Conservation (phyloP, 345 rosid genomes). For the Bretschneidera sinensis region DNA sequence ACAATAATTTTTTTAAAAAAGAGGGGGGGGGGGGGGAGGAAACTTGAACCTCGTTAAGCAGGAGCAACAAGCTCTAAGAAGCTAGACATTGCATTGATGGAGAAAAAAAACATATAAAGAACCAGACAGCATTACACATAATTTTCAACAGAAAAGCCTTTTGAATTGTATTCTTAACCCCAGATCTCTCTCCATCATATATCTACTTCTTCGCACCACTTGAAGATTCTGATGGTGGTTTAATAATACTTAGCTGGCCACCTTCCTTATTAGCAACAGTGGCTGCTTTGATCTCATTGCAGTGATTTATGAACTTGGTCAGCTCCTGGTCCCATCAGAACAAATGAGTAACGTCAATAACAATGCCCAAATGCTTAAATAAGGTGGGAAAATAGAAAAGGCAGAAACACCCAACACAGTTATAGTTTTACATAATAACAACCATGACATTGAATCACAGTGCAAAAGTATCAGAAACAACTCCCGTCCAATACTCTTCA, state of each 20-base stretch:
- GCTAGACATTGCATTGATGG: background rate
- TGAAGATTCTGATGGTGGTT: conserved; percentile 36
- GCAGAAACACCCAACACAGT: no score
- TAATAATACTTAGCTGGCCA: conserved; percentile 64
- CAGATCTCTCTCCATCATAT: background rate
- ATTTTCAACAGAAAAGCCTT: background rate
- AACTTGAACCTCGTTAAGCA: no score
- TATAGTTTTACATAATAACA: no score
- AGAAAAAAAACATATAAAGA: background rate
- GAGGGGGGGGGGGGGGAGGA: no score
- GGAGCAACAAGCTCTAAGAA: background rate
- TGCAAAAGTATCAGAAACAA: no score
- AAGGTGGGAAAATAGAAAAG: no score
- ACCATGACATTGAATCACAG: no score
- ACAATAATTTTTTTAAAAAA: no score
- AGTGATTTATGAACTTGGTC: conserved; percentile 79
- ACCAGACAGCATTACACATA: background rate
- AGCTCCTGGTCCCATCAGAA: conserved; percentile 44
- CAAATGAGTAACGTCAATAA: background rate
- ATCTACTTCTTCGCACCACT: conserved; percentile 37
- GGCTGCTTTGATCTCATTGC: conserved; percentile 84
- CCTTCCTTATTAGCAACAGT: conserved; percentile 75
- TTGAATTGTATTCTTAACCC: background rate
- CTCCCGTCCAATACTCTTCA: no score
- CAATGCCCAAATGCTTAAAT: no score